Percentiles rank a stretch among this genome's conserved stretches.
These are phyloP conservation scores for Sphagnum fallax DNA, from an alignment of 228 moss, liverwort and hornwort genomes.

Conservation along the genomic window DNA sequence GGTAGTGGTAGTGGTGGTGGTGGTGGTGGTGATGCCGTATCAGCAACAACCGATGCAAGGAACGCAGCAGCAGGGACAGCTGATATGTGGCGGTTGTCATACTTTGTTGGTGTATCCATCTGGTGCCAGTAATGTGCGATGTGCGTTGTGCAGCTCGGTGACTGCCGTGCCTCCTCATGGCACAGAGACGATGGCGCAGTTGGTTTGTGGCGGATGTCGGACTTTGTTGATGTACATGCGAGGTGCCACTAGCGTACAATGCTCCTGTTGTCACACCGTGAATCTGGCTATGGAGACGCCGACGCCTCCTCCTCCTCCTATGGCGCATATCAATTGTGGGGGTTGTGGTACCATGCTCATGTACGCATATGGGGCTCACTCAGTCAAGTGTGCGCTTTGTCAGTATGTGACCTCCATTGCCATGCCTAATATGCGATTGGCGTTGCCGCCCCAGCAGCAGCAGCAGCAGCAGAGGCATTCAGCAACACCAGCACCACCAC, in stretches of 20 bases:
- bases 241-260: slow-evolving; percentile 85
- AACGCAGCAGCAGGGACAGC: slow-evolving; percentile 36
- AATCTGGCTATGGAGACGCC: slow-evolving; percentile 60
- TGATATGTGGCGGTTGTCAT: slow-evolving; percentile 84
- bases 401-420: slow-evolving; percentile 73
- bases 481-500: slow-evolving; percentile 15
- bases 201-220: slow-evolving; percentile 82
- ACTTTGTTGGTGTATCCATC: slow-evolving; percentile 76
- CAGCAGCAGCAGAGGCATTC: too few species aligned
- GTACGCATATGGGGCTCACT: slow-evolving; percentile 64
- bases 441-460: slow-evolving; percentile 14
- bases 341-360: slow-evolving; percentile 63
- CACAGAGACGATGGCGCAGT: slow-evolving; percentile 60
- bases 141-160: slow-evolving; percentile 83
- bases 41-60: slow-evolving; percentile 38
- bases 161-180: slow-evolving; percentile 77
- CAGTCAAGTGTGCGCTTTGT: slow-evolving; percentile 77
- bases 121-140: slow-evolving; percentile 86
- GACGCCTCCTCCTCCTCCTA: slow-evolving; percentile 5
- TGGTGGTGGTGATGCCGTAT: slow-evolving; percentile 33
- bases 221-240: slow-evolving; percentile 90
- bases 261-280: slow-evolving; percentile 64
- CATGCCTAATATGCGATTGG: slow-evolving; percentile 31
- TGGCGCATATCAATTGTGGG: slow-evolving; percentile 64
- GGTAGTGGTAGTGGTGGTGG: too few species aligned